Evolutionary conservation across 2,329 filamentous ascomycete genomes (phyloP), one percentile per base, ranked within the genome.

Genomic region (Dothidotthia symphoricarpi): DNA sequence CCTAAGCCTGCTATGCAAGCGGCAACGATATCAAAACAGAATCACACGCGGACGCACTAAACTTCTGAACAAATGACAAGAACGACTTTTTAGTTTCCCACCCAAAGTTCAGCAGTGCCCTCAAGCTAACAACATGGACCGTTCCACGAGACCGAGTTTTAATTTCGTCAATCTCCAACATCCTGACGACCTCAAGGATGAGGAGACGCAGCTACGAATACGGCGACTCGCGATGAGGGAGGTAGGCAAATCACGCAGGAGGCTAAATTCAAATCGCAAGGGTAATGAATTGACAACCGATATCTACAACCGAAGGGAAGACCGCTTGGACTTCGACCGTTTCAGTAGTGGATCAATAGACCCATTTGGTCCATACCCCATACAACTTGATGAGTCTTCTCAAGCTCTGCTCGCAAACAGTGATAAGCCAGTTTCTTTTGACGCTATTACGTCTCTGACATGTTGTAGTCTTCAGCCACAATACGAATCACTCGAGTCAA

Each of bases 151-250:
- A 39, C 48, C 45, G 14, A 49, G 32, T 16, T 63, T 63, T 45
- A 62, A 47, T 22, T 62, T 63, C 27, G 54, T 63, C 8, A 62
- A 62, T 26, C 47, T 63, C 17, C 43, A 54, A 9, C 58, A 63
- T 31, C 58, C 58, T 1, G 56, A 61, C 30, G 58, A 63, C 13
- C 46, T 63, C 8, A 63, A 63, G 30, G 48, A 58, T 43, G 54
- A 53, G 32, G 51, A 58, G 26, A 63, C 51, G 2, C 55, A 61
- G 38, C 49, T 57, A 25, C 54, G 56, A 3, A 63, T 63, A 24
- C 54, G 59, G 4, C 49, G 55, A n/a, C 47, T 62, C n/a, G 59
- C 59, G 2, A 63, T 63, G 59, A 57, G 49, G 10, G 57, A 63
- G 41, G 53, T 63, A 14, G 57, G 57, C n/a, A 54, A 47, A 33